Evolutionary conservation across 345 rosid genomes (phyloP).

Genomic region (Eutrema yunnanense): DNA sequence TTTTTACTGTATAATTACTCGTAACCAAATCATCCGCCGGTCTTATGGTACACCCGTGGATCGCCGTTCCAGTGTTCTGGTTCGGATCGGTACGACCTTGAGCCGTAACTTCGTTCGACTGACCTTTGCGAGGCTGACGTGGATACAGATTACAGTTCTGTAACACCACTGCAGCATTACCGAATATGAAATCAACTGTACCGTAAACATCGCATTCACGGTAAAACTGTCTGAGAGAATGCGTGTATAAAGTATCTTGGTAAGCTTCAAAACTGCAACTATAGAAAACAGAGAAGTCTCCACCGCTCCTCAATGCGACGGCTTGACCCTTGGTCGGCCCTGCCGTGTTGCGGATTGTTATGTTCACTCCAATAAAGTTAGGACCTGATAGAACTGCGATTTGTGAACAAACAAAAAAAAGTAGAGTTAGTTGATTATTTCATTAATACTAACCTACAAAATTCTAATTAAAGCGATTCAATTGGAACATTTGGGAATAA

Average conservation of each 20-base stretch:
- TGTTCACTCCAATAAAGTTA: conserved; percentile 68
- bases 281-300: conserved; percentile 72
- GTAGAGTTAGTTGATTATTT: conserved; percentile 5
- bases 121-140: conserved; percentile 65
- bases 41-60: conserved; percentile 51
- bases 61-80: conserved; percentile 81
- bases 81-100: conserved; percentile 80
- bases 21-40: conserved; percentile 65
- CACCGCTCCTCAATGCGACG: conserved; percentile 70
- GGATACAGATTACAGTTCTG: conserved; percentile 77
- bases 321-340: conserved; percentile 84
- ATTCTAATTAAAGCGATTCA: not conserved
- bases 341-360: conserved; percentile 86
- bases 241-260: conserved; percentile 80
- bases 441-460: not conserved
- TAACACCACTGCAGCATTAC: conserved; percentile 80
- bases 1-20: conserved; percentile 33
- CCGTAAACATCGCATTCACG: conserved; percentile 89
- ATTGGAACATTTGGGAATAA: not conserved
- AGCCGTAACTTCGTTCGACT: conserved; percentile 74
- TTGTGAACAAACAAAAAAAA: not conserved
- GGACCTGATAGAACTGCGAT: conserved; percentile 61
- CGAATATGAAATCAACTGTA: conserved; percentile 89
- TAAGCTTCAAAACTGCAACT: conserved; percentile 82
- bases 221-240: conserved; percentile 78